phyloP scores from a whole-genome alignment of 163 green algal genomes.

The Chlamydomonas reinhardtii region DNA sequence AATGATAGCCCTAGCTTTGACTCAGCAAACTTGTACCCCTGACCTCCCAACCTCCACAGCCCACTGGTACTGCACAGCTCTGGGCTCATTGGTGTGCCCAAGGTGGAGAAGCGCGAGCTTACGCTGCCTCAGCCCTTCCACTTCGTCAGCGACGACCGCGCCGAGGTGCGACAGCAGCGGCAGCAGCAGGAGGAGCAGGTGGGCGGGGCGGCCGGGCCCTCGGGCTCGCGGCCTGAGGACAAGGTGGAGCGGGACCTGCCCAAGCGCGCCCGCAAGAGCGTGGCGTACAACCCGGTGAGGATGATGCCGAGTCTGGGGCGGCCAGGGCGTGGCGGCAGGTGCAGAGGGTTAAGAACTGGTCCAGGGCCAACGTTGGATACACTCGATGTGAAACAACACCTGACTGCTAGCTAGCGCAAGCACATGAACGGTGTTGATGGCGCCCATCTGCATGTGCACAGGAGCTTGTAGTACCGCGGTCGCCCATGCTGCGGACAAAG shows the following conservation, averaged over 20 bases:
- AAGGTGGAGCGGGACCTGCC: background rate
- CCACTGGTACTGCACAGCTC: constrained; percentile 52
- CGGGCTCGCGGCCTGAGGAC: background rate
- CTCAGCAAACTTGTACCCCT: no score
- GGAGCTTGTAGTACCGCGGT: background rate
- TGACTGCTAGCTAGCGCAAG: no score
- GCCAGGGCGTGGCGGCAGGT: no score
- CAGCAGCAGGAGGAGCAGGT: background rate
- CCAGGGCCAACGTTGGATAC: no score
- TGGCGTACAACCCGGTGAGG: constrained; percentile 18
- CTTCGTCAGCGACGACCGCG: constrained; percentile 55
- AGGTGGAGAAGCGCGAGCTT: constrained; percentile 52
- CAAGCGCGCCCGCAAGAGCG: constrained; percentile 27
- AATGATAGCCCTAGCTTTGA: no score
- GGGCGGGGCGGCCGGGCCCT: background rate
- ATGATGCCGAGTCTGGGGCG: no score
- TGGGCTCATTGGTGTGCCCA: constrained; percentile 61
- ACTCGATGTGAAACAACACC: no score
- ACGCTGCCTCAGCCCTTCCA: constrained; percentile 65
- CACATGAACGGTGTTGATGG: no score
- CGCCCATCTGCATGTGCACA: background rate
- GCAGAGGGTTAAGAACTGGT: no score
- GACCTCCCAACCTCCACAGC: constrained; percentile 28
- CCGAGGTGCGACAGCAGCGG: background rate
- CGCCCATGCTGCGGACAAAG: constrained; percentile 41